Base-by-base conservation (phyloP, 2,329 filamentous ascomycete genomes). In the Ciborinia camelliae region DNA sequence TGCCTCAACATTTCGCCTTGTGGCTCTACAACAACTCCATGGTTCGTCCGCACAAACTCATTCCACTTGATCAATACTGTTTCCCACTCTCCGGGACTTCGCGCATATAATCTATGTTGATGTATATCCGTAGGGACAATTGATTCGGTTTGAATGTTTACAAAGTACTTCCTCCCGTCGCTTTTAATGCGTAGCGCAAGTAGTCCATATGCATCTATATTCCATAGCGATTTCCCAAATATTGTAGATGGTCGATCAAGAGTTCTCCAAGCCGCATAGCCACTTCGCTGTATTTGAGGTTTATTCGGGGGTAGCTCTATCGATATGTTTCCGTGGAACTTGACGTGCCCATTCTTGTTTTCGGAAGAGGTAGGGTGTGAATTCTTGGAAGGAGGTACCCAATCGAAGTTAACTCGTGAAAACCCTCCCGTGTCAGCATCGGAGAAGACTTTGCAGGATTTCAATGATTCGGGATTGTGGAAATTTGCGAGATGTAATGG, bases 61-160 rank as follows among this genome's bases (percentile, higher is more conserved):
- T 88, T 89, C 84, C 93, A 95, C 68, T 90, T 90, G 68, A 99
- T 89, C 54, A 96, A 77, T n/a, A 97, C 85, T 1, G 95, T 97
- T 81, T 99, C 94, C 95, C 95, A 99, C 72, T 93, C 84, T 0
- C 92, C 92, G 0, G 90, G 88, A 10, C 86, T 85, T 73, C 88
- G 89, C 10, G 89, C 84, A 71, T 92, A 96, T 5, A 99, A 79
- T 58, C 95, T 83, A 77, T 99, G 95, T 76, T 99, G 95, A 77
- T 98, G 95, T 68, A 99, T 82, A 76, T 99, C 95, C n/a, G 92
- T 94, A 14, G 92, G 90, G 55, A 97, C 91, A 63, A 99, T 88
- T 1, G 90, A 91, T 75, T 99, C 94, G 3, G 93, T 97, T 80
- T 98, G 95, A 20, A 99, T 81, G 77, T 99, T 99, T 73, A 99